Base-by-base conservation (phyloP, 2,329 filamentous ascomycete genomes). In the Zarea fungicola region DNA sequence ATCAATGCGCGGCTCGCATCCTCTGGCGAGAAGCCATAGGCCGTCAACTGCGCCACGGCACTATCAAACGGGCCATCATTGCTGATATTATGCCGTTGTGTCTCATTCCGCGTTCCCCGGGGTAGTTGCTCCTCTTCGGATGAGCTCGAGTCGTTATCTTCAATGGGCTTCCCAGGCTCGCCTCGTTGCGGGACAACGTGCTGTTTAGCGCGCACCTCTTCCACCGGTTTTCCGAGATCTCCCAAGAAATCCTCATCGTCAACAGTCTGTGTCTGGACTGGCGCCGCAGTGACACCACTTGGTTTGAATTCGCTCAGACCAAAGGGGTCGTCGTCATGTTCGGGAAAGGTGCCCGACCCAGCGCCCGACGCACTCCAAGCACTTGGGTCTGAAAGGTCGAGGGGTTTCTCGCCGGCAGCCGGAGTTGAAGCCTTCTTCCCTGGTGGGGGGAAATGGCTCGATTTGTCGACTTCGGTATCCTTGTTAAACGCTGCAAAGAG, bases 11-110 rank as follows among this genome's bases (percentile, higher is more conserved):
- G 76, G 47, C 80, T 78, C n/a, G 93, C 86, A 60, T 90, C 89
- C 51, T 95, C 88, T 0, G 83, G 78, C 0, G 89, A 83, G 58
- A 99, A 99, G 1, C 93, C 93, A 81, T 97, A 97, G 56, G 96
- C 92, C 3, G 96, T 83, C 22, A 99, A 72, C 63, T 97, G 89
- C 9, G 88, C 89, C 22, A 97, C 80, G 9, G 90, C 88, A 56
- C 80, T 81, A 60, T 96, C 89, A 50, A 85, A 83, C 1, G 68
- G 55, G 52, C 72, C 65, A 56, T 66, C 60, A 31, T 57, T 60
- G 16, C 58, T 51, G 35, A 52, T 60, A 6, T 59, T 55, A 11
- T 52, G 52, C 37, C 59, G 56, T 39, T 59, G 48, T 8, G n/a
- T 32, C 26, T 44, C 56, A 11, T 50, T 21, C 37, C 52, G 59